These are phyloP conservation scores for Fusarium foetens DNA, from an alignment of 2,329 filamentous ascomycete species.

Conservation along the genomic window DNA sequence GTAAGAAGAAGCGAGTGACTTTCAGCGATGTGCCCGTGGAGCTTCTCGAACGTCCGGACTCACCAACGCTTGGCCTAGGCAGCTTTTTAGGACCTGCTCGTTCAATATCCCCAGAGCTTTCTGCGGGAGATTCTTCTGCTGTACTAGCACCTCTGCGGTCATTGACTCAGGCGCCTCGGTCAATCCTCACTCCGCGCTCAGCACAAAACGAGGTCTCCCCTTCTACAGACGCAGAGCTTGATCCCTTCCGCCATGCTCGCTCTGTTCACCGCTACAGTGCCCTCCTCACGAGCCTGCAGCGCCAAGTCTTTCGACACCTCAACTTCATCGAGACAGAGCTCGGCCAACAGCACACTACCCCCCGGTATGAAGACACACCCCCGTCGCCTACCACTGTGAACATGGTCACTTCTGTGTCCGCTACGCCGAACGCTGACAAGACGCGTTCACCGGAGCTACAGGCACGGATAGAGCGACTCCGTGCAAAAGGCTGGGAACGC, in stretches of 20 bases:
- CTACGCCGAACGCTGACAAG: conserved; percentile 47
- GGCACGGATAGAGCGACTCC: conserved; percentile 64
- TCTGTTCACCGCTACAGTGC: conserved; percentile 62
- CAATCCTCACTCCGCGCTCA: conserved; percentile 29
- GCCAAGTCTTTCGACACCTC: conserved; percentile 61
- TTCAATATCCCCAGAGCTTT: conserved; percentile 39
- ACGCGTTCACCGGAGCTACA: conserved; percentile 55
- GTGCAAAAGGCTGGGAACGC: conserved; percentile 65
- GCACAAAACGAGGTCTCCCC: conserved; percentile 13
- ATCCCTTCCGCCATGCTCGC: conserved; percentile 54
- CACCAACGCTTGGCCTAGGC: conserved; percentile 67
- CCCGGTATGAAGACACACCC: conserved; percentile 22
- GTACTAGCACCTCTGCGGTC: conserved; percentile 8
- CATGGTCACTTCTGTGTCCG: conserved; percentile 2
- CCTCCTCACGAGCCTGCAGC: conserved; percentile 59
- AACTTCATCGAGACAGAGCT: conserved; percentile 57
- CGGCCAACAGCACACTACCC: conserved; percentile 36
- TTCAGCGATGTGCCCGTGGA: conserved; percentile 52
- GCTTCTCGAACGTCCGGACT: conserved; percentile 66
- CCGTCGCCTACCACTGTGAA: background rate
- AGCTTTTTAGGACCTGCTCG: conserved; percentile 50
- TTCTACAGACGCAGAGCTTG: conserved; percentile 34
- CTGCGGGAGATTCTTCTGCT: conserved; percentile 4
- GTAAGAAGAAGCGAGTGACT: conserved; percentile 55
- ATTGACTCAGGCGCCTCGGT: conserved; percentile 31